Conservation (phyloP, 169 alveolate species). For the Cryptosporidium sp. region DNA sequence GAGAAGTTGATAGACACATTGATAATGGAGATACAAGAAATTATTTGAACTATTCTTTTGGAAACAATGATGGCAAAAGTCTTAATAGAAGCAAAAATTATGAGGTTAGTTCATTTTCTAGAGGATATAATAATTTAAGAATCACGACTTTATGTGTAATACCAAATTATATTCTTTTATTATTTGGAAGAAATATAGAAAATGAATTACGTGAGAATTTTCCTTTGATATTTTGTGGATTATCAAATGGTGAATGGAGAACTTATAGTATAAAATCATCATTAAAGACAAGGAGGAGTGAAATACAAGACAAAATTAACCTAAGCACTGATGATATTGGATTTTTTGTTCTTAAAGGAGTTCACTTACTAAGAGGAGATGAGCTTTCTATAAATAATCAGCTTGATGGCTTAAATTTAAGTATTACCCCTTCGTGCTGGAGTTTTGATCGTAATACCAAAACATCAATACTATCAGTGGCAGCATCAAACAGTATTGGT, state of each 20-base stretch:
- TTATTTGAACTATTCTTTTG: slow-evolving; percentile 47
- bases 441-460: slow-evolving; percentile 6
- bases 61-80: background rate
- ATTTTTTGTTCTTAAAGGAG: slow-evolving; percentile 49
- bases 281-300: background rate
- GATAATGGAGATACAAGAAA: background rate
- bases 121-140: background rate
- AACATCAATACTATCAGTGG: background rate
- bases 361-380: slow-evolving; percentile 37
- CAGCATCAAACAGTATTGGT: slow-evolving; percentile 47
- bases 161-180: slow-evolving; percentile 23
- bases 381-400: slow-evolving; percentile 48
- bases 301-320: slow-evolving; percentile 1
- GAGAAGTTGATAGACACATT: background rate
- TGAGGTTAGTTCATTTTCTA: background rate
- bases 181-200: slow-evolving; percentile 25
- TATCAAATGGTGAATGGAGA: slow-evolving; percentile 75
- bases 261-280: slow-evolving; percentile 34
- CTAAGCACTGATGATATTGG: slow-evolving; percentile 19
- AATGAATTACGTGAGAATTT: slow-evolving; percentile 16
- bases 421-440: slow-evolving; percentile 39
- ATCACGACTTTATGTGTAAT: slow-evolving; percentile 50
- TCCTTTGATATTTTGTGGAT: slow-evolving; percentile 57
- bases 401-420: background rate
- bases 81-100: background rate